Percentiles rank a stretch among this genome's conserved stretches.
These are phyloP conservation scores for Pugionium dolabratum DNA, from an alignment of 345 rosid species.

Conservation along the genomic window DNA sequence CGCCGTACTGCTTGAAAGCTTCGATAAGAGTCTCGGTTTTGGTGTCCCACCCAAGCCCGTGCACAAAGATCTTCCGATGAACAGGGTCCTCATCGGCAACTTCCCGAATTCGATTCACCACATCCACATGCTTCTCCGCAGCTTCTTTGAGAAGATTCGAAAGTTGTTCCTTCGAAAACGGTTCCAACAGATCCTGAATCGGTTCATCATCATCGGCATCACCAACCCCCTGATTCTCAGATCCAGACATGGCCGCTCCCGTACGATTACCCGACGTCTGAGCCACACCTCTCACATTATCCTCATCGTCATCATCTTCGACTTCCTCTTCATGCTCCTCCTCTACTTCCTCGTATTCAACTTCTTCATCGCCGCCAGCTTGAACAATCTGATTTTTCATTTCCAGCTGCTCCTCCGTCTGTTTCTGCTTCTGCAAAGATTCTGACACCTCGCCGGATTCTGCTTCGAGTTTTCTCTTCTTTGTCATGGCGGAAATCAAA, in stretches of 20 bases:
- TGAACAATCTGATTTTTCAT: constrained; percentile 26
- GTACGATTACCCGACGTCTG: constrained; percentile 9
- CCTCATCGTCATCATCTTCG: constrained; percentile 37
- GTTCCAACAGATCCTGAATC: constrained; percentile 63
- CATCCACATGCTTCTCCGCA: constrained; percentile 53
- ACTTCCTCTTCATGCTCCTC: constrained; percentile 44
- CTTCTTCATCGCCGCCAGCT: constrained; percentile 39
- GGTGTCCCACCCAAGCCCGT: constrained; percentile 85
- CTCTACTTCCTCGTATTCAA: constrained; percentile 43
- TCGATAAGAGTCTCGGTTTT: constrained; percentile 59
- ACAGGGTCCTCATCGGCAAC: constrained; percentile 68
- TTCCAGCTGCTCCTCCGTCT: constrained; percentile 24
- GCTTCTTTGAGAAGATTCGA: constrained; percentile 53
- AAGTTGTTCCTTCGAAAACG: constrained; percentile 65
- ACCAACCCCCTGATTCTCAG: constrained; percentile 36
- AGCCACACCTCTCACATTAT: constrained; percentile 5
- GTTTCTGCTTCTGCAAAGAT: constrained; percentile 32
- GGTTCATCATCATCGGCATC: constrained; percentile 67
- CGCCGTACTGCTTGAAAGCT: constrained; percentile 64
- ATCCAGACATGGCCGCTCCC: constrained; percentile 29
- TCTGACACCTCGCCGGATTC: constrained; percentile 37
- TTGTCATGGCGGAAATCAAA: constrained; percentile 49
- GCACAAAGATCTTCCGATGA: constrained; percentile 77
- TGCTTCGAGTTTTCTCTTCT: constrained; percentile 61
- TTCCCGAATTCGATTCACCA: constrained; percentile 41